phyloP scores from a whole-genome alignment of 345 rosid genomes.

The Boechera retrofracta region DNA sequence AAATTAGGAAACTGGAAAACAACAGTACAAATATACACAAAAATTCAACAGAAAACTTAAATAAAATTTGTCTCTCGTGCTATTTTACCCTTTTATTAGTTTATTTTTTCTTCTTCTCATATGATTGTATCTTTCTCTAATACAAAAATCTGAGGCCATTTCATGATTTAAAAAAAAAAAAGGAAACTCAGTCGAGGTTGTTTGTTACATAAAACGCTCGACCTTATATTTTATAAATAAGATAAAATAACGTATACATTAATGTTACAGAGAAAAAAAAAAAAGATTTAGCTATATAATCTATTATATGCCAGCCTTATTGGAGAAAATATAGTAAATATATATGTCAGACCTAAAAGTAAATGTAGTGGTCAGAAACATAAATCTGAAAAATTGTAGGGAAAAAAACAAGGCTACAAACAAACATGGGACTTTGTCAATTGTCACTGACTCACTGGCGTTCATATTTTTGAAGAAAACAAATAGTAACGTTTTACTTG shows the following conservation, averaged over 20 bases:
- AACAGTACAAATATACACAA: slow-evolving; percentile 4
- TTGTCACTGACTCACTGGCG: slow-evolving; percentile 37
- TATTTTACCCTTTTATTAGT: neutral
- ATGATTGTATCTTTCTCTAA: neutral
- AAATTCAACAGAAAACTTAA: neutral
- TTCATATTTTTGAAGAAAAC: slow-evolving; percentile 9
- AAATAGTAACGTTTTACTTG: slow-evolving; percentile 24
- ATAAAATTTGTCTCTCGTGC: slow-evolving; percentile 2
- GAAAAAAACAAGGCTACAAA: slow-evolving; percentile 26
- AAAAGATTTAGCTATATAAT: slow-evolving; percentile 2
- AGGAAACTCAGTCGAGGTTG: slow-evolving; percentile 1
- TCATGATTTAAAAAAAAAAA: neutral
- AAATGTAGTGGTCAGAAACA: slow-evolving; percentile 37
- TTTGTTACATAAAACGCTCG: slow-evolving; percentile 1
- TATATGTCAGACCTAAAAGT: slow-evolving; percentile 24
- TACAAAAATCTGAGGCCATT: neutral
- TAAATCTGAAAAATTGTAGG: slow-evolving; percentile 25
- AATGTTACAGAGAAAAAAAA: neutral
- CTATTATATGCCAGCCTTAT: neutral
- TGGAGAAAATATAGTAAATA: neutral
- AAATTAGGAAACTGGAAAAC: slow-evolving; percentile 29
- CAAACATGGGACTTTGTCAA: slow-evolving; percentile 37
- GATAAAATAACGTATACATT: neutral
- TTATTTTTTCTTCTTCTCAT: neutral
- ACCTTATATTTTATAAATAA: neutral